These are phyloP conservation scores for Fusarium siculi DNA, from an alignment of 2,329 filamentous ascomycete genomes.

Conservation along the genomic window DNA sequence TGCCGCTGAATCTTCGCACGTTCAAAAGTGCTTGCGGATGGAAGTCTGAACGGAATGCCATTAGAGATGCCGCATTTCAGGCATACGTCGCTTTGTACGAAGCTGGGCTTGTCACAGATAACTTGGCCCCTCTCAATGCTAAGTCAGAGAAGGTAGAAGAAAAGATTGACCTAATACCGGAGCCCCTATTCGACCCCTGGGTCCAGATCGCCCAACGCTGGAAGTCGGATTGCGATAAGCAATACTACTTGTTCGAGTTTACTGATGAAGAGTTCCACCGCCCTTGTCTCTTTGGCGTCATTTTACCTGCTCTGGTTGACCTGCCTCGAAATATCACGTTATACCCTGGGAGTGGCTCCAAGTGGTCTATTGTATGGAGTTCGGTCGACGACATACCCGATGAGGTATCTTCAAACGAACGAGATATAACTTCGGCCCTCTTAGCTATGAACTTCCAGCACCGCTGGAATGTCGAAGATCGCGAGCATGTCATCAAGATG, in stretches of 20 bases:
- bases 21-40: constrained; percentile 58
- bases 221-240: constrained; percentile 40
- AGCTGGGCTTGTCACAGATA: constrained; percentile 78
- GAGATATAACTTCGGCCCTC: constrained; percentile 59
- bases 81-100: constrained; percentile 78
- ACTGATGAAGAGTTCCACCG: constrained; percentile 46
- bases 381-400: constrained; percentile 29
- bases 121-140: constrained; percentile 75
- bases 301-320: constrained; percentile 57
- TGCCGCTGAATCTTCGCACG: constrained; percentile 60
- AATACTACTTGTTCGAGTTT: constrained; percentile 49
- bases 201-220: constrained; percentile 55
- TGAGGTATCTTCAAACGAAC: constrained; percentile 15
- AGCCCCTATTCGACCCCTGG: constrained; percentile 60
- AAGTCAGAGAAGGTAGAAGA: constrained; percentile 53
- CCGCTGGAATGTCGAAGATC: constrained; percentile 54
- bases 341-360: constrained; percentile 51
- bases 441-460: constrained; percentile 61
- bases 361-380: constrained; percentile 49
- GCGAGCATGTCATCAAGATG: constrained; percentile 55
- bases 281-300: constrained; percentile 52
- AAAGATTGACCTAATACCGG: constrained; percentile 49
- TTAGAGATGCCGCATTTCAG: constrained; percentile 84
- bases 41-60: constrained; percentile 76
- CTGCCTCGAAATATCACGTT: constrained; percentile 51